These are phyloP conservation scores for Fusarium fujikuroi DNA, from an alignment of 2,329 filamentous ascomycete species.

Conservation along the genomic window DNA sequence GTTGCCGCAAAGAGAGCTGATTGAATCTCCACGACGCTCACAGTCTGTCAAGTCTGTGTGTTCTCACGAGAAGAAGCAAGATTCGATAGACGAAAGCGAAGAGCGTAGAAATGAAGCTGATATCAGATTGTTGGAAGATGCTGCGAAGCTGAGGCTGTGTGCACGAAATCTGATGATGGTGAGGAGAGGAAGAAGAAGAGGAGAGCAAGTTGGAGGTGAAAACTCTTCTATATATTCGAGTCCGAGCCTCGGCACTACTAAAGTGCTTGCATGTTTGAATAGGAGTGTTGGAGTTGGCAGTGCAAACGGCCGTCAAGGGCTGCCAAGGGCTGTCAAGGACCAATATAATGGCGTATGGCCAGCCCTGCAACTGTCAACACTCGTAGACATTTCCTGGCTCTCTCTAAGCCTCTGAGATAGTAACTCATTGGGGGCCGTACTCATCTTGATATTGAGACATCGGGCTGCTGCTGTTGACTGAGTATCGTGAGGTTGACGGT, in stretches of 20 bases:
- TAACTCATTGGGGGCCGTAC: not conserved
- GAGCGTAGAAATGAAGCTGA: not conserved
- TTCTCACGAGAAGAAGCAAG: not conserved
- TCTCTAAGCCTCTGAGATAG: not conserved
- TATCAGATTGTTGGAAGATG: conserved; percentile 21
- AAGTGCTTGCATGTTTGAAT: conserved; percentile 5
- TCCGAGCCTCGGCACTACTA: not conserved
- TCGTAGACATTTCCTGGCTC: not conserved
- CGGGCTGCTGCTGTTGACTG: not conserved
- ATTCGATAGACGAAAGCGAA: not conserved
- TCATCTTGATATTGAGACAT: not conserved
- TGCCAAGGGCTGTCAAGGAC: not conserved
- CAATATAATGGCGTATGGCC: not conserved
- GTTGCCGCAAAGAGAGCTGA: not conserved
- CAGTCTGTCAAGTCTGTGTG: not conserved
- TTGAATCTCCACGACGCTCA: not conserved
- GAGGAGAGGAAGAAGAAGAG: not conserved
- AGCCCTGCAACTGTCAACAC: not conserved
- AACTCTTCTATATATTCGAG: not conserved
- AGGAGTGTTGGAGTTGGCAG: not conserved
- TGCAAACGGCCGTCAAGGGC: conserved; percentile 10
- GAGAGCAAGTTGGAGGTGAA: not conserved
- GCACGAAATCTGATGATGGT: conserved; percentile 19
- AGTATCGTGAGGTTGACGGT: conserved; percentile 4
- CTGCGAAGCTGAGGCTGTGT: not conserved